Evolutionary conservation across 345 rosid genomes (phyloP), one percentile per base, ranked within the genome.

Genomic region (Jatropha curcas): DNA sequence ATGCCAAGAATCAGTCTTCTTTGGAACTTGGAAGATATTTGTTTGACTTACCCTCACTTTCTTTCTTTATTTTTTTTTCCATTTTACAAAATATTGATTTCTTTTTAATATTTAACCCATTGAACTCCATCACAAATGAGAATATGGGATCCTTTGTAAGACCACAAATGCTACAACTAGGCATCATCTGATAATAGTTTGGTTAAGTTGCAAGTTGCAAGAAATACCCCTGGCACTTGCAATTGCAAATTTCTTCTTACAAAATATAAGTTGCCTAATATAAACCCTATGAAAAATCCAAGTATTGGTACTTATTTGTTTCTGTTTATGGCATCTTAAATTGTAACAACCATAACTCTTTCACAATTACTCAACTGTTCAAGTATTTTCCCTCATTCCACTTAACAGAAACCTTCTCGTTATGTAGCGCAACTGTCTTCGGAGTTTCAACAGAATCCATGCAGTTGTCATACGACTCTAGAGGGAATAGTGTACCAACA

Each of bases 381-480:
- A 67, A 5, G 45, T n/a, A 51, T 2, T 46, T 30, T 11, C 20
- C n/a, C 16, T 37, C 51, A 50, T 39, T n/a, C 67, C 51, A 27
- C 51, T 22, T 68, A 20, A 55, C 11, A 43, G 24, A 22, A 58
- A 16, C 12, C 20, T 24, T 62, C 22, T 70, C 51, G 70, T 75
- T 7, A 34, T 79, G 82, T 51, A 79, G 82, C 34, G 19, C 82
- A 27, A 79, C 82, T 13, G 82, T 79, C 25, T 79, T 79, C 65
- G 82, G 82, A 71, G 82, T 79, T 70, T 79, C 82, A n/a, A 79
- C 82, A 48, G 82, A 79, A 64, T 79, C 82, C 4, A 79, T 79
- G 82, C 82, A 79, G 67, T 74, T 79, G 50, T 79, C 82, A 8
- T 79, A 65, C 70, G 82, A 79, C 75, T 45, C 78, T 17, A 79